Conservation (phyloP, 352 stramenopile species). For the Blastocystis hominis region DNA sequence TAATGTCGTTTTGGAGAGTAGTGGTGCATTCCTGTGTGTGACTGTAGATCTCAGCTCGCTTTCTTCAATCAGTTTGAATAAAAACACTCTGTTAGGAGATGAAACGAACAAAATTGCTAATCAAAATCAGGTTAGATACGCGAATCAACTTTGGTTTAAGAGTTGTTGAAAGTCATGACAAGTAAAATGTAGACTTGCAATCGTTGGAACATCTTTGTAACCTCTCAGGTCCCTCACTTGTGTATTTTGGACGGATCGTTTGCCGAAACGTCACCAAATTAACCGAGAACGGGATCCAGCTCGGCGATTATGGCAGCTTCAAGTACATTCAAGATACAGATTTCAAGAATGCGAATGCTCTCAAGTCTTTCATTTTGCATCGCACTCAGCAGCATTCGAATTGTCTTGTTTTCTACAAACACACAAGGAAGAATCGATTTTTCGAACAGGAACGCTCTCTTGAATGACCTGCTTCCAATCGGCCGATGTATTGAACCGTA, state of each 20-base stretch:
- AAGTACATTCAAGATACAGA: not conserved
- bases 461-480: constrained; percentile 33
- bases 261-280: not conserved
- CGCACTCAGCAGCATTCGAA: not conserved
- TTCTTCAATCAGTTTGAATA: not conserved
- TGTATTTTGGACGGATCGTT: not conserved
- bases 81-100: not conserved
- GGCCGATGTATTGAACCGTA: not conserved
- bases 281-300: not conserved
- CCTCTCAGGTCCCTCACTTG: not conserved
- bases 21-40: not conserved
- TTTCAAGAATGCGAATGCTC: not conserved
- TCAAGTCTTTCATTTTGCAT: not conserved
- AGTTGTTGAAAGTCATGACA: not conserved
- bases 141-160: not conserved
- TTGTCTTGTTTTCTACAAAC: constrained; percentile 42
- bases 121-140: not conserved
- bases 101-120: not conserved
- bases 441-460: constrained; percentile 30
- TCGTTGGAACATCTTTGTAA: not conserved
- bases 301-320: not conserved
- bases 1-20: not conserved
- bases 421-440: not conserved
- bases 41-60: not conserved
- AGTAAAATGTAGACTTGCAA: not conserved